These are phyloP conservation scores for Herpetomonas tarakana DNA, from an alignment of 208 protist genomes.

Conservation along the genomic window DNA sequence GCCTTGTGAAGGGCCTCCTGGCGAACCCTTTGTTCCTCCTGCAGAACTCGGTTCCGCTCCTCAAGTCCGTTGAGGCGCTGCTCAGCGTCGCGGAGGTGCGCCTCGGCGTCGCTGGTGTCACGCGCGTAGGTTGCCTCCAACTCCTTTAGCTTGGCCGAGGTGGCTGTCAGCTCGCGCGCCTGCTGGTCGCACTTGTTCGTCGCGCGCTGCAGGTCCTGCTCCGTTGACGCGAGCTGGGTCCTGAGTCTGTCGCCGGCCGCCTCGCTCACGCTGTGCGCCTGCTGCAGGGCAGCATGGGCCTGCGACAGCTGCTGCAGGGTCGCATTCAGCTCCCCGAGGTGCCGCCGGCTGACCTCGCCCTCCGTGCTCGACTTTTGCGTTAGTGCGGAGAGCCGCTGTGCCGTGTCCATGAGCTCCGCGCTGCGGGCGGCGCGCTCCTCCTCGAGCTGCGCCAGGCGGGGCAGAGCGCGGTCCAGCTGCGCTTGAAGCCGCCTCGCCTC, in stretches of 20 bases:
- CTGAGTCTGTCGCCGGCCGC: slow-evolving; percentile 35
- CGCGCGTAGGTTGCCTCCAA: slow-evolving; percentile 29
- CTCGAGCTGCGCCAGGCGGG: slow-evolving; percentile 52
- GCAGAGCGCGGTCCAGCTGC: slow-evolving; percentile 41
- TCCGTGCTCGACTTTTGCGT: slow-evolving; percentile 32
- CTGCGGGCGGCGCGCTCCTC: slow-evolving; percentile 39
- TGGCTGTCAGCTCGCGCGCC: slow-evolving; percentile 21
- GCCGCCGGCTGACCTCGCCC: slow-evolving; percentile 38
- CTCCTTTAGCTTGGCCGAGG: slow-evolving; percentile 26
- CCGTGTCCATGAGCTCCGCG: slow-evolving; percentile 55
- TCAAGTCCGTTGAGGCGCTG: slow-evolving; percentile 30
- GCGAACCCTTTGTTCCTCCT: slow-evolving; percentile 25
- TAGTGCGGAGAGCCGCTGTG: slow-evolving; percentile 49
- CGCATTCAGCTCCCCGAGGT: slow-evolving; percentile 41
- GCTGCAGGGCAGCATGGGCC: slow-evolving; percentile 31
- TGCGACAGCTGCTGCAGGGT: slow-evolving; percentile 38
- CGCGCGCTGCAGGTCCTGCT: slow-evolving; percentile 34
- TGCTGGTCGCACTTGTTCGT: slow-evolving; percentile 17
- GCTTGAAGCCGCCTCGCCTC: slow-evolving; percentile 30
- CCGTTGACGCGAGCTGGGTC: slow-evolving; percentile 19
- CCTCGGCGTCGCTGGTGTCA: slow-evolving; percentile 25
- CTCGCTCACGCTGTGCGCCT: slow-evolving; percentile 31
- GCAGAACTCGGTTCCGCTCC: slow-evolving; percentile 25
- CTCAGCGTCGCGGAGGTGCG: slow-evolving; percentile 29
- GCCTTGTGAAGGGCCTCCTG: slow-evolving; percentile 20